Evolutionary conservation across 148 eudicot genomes (phyloP).

Genomic region (Euryodendron excelsum): DNA sequence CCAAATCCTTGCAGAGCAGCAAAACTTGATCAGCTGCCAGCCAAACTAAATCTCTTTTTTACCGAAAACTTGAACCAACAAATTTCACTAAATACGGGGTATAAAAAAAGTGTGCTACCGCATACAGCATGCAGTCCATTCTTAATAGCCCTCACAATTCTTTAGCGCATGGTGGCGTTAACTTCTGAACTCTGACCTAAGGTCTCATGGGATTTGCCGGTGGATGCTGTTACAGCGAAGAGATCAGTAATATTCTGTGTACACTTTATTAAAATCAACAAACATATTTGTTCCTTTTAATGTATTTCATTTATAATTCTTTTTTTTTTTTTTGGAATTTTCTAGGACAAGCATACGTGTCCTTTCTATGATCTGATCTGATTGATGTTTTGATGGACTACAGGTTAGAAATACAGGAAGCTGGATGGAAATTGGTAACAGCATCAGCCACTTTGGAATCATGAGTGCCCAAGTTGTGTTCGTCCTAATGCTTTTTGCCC

Average conservation of each 20-base stretch:
- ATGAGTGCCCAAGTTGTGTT: constrained; percentile 98
- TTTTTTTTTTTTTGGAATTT: background rate
- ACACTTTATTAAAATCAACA: background rate
- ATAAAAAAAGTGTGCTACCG: background rate
- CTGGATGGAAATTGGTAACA: constrained; percentile 99
- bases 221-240: background rate
- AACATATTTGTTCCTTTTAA: background rate
- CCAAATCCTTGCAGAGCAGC: background rate
- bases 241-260: background rate
- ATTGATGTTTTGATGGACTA: constrained; percentile 9
- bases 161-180: background rate
- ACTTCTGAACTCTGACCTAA: too few relatives aligned
- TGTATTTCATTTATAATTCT: background rate
- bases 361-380: background rate
- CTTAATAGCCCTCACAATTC: background rate
- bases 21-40: background rate
- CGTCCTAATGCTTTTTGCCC: constrained; percentile 79
- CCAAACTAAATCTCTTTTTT: too few relatives aligned
- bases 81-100: too few relatives aligned
- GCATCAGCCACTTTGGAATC: constrained; percentile 97
- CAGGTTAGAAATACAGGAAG: constrained; percentile 93
- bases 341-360: background rate
- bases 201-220: background rate
- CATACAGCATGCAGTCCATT: background rate
- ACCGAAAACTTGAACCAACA: too few relatives aligned